Conservation (phyloP, 2,329 filamentous ascomycete species). For the Dothidotthia symphoricarpi region DNA sequence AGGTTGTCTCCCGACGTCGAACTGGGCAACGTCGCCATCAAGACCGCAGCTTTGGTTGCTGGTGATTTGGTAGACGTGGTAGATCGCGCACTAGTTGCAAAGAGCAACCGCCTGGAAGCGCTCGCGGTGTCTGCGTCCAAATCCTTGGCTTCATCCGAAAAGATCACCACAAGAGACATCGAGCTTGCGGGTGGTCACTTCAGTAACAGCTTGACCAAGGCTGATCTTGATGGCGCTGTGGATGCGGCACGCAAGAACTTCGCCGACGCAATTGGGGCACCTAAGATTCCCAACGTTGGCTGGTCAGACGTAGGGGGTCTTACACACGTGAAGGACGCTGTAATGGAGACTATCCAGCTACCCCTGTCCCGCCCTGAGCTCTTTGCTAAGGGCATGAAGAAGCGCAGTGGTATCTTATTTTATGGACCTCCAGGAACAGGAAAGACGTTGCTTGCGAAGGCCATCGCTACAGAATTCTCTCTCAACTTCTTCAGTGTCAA, state of each 20-base stretch:
- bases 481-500: slow-evolving; percentile 95
- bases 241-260: slow-evolving; percentile 97
- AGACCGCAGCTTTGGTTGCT: slow-evolving; percentile 92
- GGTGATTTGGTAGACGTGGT: slow-evolving; percentile 94
- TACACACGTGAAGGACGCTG: slow-evolving; percentile 92
- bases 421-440: slow-evolving; percentile 89
- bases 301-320: slow-evolving; percentile 96
- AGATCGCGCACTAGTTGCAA: slow-evolving; percentile 79
- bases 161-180: slow-evolving; percentile 74
- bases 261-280: slow-evolving; percentile 92
- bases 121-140: slow-evolving; percentile 56
- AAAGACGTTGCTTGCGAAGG: slow-evolving; percentile 89
- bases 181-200: slow-evolving; percentile 80
- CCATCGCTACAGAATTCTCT: slow-evolving; percentile 89
- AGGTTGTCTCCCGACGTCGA: slow-evolving; percentile 82
- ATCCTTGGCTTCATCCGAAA: slow-evolving; percentile 31
- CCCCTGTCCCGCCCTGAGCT: slow-evolving; percentile 88
- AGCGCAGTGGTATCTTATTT: slow-evolving; percentile 88
- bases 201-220: slow-evolving; percentile 73
- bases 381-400: slow-evolving; percentile 97
- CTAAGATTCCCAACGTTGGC: slow-evolving; percentile 94
- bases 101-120: slow-evolving; percentile 70
- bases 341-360: slow-evolving; percentile 93
- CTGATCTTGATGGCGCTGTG: slow-evolving; percentile 88
- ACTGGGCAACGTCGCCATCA: slow-evolving; percentile 79